Percentiles rank a stretch among this genome's conserved stretches.
These are phyloP conservation scores for Zygotorulaspora mrakii DNA, from an alignment of 1,139 yeast genomes.

Conservation along the genomic window DNA sequence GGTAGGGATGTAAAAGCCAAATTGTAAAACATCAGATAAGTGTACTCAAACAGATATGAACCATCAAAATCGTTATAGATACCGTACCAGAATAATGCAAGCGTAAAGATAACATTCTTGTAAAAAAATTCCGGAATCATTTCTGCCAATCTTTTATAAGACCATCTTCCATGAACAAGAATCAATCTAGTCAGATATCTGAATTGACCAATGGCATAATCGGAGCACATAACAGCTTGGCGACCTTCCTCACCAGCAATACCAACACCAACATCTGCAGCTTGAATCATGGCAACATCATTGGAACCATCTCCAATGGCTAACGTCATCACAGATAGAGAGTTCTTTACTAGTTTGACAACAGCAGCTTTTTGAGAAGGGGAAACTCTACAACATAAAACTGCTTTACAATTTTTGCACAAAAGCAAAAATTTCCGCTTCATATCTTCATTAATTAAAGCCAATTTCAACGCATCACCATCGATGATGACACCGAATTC, in stretches of 20 bases:
- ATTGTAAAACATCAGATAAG: constrained; percentile 87
- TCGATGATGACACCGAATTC: constrained; percentile 83
- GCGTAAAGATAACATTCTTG: constrained; percentile 84
- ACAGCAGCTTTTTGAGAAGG: constrained; percentile 97
- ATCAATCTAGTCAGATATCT: constrained; percentile 73
- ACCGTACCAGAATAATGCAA: constrained; percentile 93
- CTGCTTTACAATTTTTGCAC: constrained; percentile 92
- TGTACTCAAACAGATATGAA: constrained; percentile 84
- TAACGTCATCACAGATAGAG: constrained; percentile 79
- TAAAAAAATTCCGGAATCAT: constrained; percentile 93
- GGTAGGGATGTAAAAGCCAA: constrained; percentile 95
- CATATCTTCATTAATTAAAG: constrained; percentile 53
- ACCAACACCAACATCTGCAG: constrained; percentile 97
- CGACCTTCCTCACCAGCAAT: constrained; percentile 98
- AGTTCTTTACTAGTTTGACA: constrained; percentile 79
- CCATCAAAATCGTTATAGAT: constrained; percentile 84
- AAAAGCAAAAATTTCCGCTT: constrained; percentile 71
- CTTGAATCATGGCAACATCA: constrained; percentile 98
- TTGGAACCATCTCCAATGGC: constrained; percentile 98
- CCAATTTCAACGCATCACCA: constrained; percentile 83
- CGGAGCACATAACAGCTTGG: constrained; percentile 97
- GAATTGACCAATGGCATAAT: constrained; percentile 94
- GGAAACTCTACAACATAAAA: constrained; percentile 91
- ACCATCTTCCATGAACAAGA: constrained; percentile 95
- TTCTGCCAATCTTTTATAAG: constrained; percentile 84